These are phyloP conservation scores for Caloboletus inedulis DNA, from an alignment of 1,284 basidiomycete species.

Conservation along the genomic window DNA sequence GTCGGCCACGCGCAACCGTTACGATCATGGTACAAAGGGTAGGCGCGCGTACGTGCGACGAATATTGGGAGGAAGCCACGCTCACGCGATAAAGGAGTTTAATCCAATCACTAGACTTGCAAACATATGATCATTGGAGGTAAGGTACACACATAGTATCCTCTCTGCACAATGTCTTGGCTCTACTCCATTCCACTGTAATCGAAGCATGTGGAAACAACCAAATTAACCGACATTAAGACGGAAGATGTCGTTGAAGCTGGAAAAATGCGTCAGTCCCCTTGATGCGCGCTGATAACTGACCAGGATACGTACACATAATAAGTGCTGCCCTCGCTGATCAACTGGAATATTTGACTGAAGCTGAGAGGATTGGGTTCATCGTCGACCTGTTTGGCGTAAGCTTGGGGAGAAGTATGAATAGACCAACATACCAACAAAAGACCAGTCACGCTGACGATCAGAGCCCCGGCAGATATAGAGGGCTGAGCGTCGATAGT, in stretches of 20 bases:
- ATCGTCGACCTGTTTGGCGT: constrained; percentile 70
- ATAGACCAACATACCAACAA: constrained; percentile 54
- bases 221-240: constrained; percentile 59
- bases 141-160: constrained; percentile 17
- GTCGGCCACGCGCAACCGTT: background rate
- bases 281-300: background rate
- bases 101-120: background rate
- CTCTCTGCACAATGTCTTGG: constrained; percentile 1
- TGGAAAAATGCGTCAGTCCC: constrained; percentile 29
- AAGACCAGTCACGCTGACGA: constrained; percentile 88
- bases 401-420: constrained; percentile 2
- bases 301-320: constrained; percentile 66
- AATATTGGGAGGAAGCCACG: background rate
- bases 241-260: constrained; percentile 87
- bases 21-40: background rate
- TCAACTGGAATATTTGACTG: constrained; percentile 89
- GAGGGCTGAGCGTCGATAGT: constrained; percentile 92
- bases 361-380: constrained; percentile 79
- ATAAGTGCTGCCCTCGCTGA: constrained; percentile 75
- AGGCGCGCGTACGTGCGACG: background rate
- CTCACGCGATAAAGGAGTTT: background rate
- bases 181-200: constrained; percentile 1
- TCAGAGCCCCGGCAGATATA: constrained; percentile 55
- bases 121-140: constrained; percentile 12
- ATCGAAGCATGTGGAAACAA: background rate